These are phyloP conservation scores for Rhizopogon sp. DNA, from an alignment of 768 basidiomycete genomes.

Conservation along the genomic window DNA sequence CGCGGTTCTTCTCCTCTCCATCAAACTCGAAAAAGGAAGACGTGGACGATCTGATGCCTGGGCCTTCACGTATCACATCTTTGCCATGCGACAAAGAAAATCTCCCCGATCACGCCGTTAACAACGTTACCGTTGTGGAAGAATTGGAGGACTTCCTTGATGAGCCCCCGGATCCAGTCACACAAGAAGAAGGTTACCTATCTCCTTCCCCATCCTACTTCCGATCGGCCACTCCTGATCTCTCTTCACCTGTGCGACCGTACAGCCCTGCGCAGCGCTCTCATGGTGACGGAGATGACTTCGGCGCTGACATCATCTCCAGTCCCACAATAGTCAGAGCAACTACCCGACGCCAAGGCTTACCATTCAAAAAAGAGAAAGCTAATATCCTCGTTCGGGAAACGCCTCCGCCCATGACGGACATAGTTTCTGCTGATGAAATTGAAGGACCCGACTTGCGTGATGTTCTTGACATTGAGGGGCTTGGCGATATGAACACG, in stretches of 20 bases:
- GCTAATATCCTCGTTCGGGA: slow-evolving; percentile 22
- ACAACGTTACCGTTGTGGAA: slow-evolving; percentile 32
- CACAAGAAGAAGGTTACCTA: slow-evolving; percentile 80
- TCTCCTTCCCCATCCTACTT: slow-evolving; percentile 58
- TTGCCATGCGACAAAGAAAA: slow-evolving; percentile 39
- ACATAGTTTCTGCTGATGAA: slow-evolving; percentile 6
- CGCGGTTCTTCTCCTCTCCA: slow-evolving; percentile 32
- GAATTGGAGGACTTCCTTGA: slow-evolving; percentile 38
- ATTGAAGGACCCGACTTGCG: slow-evolving; percentile 40
- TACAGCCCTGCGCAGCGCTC: slow-evolving; percentile 9
- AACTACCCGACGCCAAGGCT: slow-evolving; percentile 2
- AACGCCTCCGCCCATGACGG: slow-evolving; percentile 19
- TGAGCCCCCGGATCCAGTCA: slow-evolving; percentile 37
- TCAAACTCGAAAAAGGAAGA: slow-evolving; percentile 7
- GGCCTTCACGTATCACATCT: slow-evolving; percentile 30
- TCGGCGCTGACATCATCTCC: slow-evolving; percentile 43
- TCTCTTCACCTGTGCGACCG: slow-evolving; percentile 57
- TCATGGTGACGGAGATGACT: slow-evolving; percentile 30
- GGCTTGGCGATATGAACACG: slow-evolving; percentile 42
- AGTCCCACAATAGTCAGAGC: slow-evolving; percentile 24
- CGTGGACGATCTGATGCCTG: slow-evolving; percentile 11
- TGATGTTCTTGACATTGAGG: slow-evolving; percentile 37
- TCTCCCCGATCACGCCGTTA: slow-evolving; percentile 30
- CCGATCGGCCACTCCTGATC: slow-evolving; percentile 47
- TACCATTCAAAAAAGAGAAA: slow-evolving; percentile 1